Evolutionary conservation across 2,329 filamentous ascomycete genomes (phyloP).

Genomic region (Penicillium sp.): DNA sequence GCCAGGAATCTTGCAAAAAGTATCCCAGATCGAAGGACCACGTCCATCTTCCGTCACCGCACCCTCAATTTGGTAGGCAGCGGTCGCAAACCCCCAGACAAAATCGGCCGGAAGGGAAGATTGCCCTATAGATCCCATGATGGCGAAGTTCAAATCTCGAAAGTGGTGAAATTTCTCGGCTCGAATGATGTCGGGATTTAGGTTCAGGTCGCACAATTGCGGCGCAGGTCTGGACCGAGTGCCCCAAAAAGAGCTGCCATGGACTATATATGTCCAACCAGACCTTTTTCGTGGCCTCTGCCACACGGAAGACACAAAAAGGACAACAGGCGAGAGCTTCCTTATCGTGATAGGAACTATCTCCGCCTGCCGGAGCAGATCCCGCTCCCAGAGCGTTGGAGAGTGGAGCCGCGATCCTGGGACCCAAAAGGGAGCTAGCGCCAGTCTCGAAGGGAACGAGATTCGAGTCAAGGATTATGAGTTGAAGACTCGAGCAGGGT

Average conservation of each 20-base stretch:
- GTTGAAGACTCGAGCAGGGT: background rate
- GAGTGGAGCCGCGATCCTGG: constrained; percentile 17
- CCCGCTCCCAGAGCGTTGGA: constrained; percentile 27
- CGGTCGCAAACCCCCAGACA: constrained; percentile 79
- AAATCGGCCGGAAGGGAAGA: constrained; percentile 67
- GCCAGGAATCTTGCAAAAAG: constrained; percentile 77
- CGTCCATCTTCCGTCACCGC: constrained; percentile 74
- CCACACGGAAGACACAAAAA: constrained; percentile 6
- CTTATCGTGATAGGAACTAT: constrained; percentile 32
- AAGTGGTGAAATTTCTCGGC: background rate
- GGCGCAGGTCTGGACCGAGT: constrained; percentile 2
- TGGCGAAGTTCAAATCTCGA: constrained; percentile 9
- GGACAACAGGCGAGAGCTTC: constrained; percentile 19
- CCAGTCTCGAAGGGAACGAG: background rate
- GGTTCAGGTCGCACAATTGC: background rate
- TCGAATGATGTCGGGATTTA: background rate
- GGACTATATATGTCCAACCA: constrained; percentile 18
- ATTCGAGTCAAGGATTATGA: background rate
- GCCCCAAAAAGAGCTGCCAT: constrained; percentile 3
- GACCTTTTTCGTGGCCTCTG: constrained; percentile 1
- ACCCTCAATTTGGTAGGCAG: constrained; percentile 86
- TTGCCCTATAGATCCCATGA: constrained; percentile 34
- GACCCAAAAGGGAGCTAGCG: constrained; percentile 12
- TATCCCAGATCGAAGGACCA: constrained; percentile 84
- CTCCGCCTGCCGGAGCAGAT: constrained; percentile 30